Evolutionary conservation across 805 yeast genomes (phyloP).

Genomic region (Kuraishia cidri): DNA sequence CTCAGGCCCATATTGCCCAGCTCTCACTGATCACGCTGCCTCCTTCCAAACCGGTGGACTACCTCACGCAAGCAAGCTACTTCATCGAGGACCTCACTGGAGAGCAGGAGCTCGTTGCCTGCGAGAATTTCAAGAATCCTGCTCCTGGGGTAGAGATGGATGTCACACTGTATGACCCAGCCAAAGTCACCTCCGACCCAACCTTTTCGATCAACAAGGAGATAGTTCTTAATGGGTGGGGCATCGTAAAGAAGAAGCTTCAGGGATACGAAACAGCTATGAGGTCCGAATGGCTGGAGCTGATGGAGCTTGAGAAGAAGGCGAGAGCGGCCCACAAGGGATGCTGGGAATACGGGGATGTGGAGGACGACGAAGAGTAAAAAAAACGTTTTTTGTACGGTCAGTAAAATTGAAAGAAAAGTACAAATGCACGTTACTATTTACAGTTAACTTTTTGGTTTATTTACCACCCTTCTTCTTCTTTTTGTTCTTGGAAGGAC

Average conservation of each 20-base stretch:
- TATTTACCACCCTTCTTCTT: conserved; percentile 12
- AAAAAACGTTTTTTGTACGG: neutral
- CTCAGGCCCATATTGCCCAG: conserved; percentile 47
- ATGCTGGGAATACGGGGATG: conserved; percentile 73
- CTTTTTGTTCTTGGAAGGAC: conserved; percentile 17
- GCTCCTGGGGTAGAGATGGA: conserved; percentile 34
- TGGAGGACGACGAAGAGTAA: conserved; percentile 42
- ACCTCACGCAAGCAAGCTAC: conserved; percentile 42
- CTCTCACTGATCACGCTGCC: conserved; percentile 50
- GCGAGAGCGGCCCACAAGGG: conserved; percentile 49
- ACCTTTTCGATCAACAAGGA: conserved; percentile 51
- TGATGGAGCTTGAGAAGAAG: conserved; percentile 30
- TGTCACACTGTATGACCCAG: conserved; percentile 47
- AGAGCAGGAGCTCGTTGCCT: conserved; percentile 45
- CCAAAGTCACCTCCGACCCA: conserved; percentile 42
- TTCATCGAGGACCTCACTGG: conserved; percentile 42
- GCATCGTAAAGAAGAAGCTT: conserved; percentile 35
- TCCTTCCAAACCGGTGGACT: conserved; percentile 45
- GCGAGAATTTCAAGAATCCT: conserved; percentile 32
- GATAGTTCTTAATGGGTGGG: conserved; percentile 52
- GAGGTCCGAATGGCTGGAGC: conserved; percentile 24
- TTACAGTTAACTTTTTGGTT: neutral
- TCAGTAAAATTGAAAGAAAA: conserved; percentile 1
- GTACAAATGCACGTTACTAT: neutral
- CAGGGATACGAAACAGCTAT: conserved; percentile 25